Evolutionary conservation across 75 land plant genomes (phyloP), one percentile per base, ranked within the genome.

Genomic region (Selaginella tamariscina): DNA sequence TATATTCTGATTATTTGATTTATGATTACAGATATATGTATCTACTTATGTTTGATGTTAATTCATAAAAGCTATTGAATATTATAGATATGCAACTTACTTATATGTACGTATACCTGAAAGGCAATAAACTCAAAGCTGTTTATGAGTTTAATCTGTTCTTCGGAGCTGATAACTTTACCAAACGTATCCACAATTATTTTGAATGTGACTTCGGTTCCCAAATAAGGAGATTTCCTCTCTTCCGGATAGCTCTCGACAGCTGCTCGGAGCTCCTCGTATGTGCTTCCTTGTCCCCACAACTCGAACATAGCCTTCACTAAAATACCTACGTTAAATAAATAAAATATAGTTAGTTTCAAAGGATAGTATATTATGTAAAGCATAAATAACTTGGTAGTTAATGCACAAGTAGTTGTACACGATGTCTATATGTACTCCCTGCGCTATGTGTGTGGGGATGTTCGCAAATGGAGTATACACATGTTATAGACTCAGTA

Each of bases 241-340:
- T 91, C 97, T 66, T 88, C 85, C 20, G 88, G 85, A 65, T 74
- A 84, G 32, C 54, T 68, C 29, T 54, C 72, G 15, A 91, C 70
- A 18, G 83, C 70, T 31, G 71, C 78, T 54, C 80, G 82, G 56
- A 91, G 56, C 65, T 88, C 97, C 68, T 87, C 83, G 63, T 83
- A 65, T 66, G 66, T 71, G 22, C 73, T 75, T 23, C 89, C 97
- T 62, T 85, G 79, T 22, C 97, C 97, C 97, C 97, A 91, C 13
- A 91, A 70, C 70, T 91, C 92, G 70, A 83, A 84, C 2, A 91
- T 82, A 23, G 91, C 88, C 65, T 91, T 91, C 66, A 91, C 73
- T 64, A 91, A 78, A 33, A 91, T 65, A 72, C 97, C 97, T 91
- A 75, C 54, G 49, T 15, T 5, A 39, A 39, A 39, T 15, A 39